Evolutionary conservation across 148 eudicot genomes (phyloP), one percentile per base, ranked within the genome.

Genomic region (Agrostemma githago): DNA sequence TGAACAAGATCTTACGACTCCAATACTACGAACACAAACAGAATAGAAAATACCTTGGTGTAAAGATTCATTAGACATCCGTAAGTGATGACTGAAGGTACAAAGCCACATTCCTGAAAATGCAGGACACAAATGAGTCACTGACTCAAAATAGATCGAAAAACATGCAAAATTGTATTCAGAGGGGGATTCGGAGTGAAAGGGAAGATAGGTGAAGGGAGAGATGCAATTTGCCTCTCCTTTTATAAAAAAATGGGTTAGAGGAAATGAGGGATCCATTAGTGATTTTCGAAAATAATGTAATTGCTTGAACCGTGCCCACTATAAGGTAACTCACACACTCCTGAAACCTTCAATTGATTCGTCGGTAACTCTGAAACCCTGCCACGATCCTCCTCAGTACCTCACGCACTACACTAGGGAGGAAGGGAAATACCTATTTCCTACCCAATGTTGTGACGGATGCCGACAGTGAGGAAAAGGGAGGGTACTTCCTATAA

Each of bases 51-150:
- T 88, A 93, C 98, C 98, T 92, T 95, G 34, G 89, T 83, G 79
- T 92, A 95, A 77, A 88, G 90, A 85, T 95, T 95, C 60, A 95
- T 85, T 63, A 95, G 86, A 74, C 98, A 95, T 70, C 97, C 98
- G 83, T 88, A 95, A 57, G 85, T 95, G 80, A 95, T 62, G 34
- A 95, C 85, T 16, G 92, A 84, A 78, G 97, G 96, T 46, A 82
- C 80, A 77, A 92, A 90, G 76, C 98, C 98, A 84, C 95, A 91
- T 84, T 94, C 96, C 98, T 93, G 80, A 73, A 72, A 77, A 60
- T 14, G 73, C 73, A 65, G 37, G 75, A 71, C 40, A 64, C 12
- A 3, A 44, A 66, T 39, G 40, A 76, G 19, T 82, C 37, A 78
- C 72, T 65, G 60, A 19, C 20, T 57, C 16, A 48, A 64, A 64